A percentile compares a stretch with the other conserved stretches of the same genome.
These are phyloP conservation scores for Debaryomyces castellii DNA, from an alignment of 805 yeast genomes.

Conservation along the genomic window DNA sequence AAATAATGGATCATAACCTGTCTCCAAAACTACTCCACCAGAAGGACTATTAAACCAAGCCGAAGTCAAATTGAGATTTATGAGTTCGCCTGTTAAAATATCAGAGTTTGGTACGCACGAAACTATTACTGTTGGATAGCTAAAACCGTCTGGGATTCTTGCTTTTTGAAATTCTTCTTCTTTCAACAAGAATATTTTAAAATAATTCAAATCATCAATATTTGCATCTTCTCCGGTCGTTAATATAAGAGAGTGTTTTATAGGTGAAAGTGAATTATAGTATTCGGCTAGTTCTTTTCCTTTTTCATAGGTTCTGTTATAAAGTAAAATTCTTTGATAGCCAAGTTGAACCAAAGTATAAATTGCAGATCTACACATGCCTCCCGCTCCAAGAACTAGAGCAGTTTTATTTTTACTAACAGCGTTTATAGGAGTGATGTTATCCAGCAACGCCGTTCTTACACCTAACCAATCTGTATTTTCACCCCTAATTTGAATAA, in stretches of 20 bases:
- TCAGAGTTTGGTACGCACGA: slow-evolving; percentile 11
- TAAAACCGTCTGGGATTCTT: slow-evolving; percentile 2
- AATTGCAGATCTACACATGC: slow-evolving; percentile 15
- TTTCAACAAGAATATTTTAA: background rate
- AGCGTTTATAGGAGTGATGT: slow-evolving; percentile 15
- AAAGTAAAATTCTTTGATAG: slow-evolving; percentile 10
- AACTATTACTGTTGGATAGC: slow-evolving; percentile 10
- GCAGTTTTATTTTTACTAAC: slow-evolving; percentile 12
- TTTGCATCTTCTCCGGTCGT: slow-evolving; percentile 2
- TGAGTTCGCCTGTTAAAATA: slow-evolving; percentile 3
- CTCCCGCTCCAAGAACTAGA: slow-evolving; percentile 16
- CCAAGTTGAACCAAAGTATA: slow-evolving; percentile 15
- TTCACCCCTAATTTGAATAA: slow-evolving; percentile 11
- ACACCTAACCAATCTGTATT: slow-evolving; percentile 19
- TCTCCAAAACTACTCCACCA: slow-evolving; percentile 15
- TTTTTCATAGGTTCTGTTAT: slow-evolving; percentile 8
- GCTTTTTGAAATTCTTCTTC: background rate
- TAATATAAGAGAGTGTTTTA: background rate
- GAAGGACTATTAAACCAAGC: slow-evolving; percentile 14
- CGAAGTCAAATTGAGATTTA: slow-evolving; percentile 6
- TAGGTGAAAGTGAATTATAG: slow-evolving; percentile 9
- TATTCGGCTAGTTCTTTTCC: slow-evolving; percentile 8
- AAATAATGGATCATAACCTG: slow-evolving; percentile 11
- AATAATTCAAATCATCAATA: slow-evolving; percentile 3
- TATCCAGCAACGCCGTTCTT: slow-evolving; percentile 5